Evolutionary conservation across 139 green algal species (phyloP).

Genomic region (Tetraselmis striata): DNA sequence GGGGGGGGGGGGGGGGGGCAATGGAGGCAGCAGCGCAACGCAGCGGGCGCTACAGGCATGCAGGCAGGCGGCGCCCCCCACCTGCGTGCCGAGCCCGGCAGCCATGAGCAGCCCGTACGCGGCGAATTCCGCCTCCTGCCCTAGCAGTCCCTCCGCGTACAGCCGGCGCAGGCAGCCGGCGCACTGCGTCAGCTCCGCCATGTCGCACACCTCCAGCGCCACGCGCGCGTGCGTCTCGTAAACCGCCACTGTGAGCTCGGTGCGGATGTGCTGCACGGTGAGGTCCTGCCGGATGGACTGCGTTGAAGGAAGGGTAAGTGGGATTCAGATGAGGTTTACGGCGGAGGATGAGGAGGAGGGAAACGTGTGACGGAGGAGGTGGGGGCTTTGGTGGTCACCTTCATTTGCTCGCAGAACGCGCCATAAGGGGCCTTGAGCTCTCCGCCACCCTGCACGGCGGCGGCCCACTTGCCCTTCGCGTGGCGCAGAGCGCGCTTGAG

Average conservation of each 20-base stretch:
- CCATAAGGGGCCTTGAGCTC: constrained; percentile 56
- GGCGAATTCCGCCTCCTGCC: constrained; percentile 48
- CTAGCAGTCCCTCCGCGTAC: constrained; percentile 43
- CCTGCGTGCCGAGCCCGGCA: constrained; percentile 8
- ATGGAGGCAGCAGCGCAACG: too few species aligned
- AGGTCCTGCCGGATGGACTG: constrained; percentile 67
- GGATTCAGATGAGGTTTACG: too few species aligned
- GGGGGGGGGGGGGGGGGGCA: too few species aligned
- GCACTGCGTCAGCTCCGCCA: constrained; percentile 72
- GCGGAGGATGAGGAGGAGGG: too few species aligned
- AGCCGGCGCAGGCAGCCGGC: constrained; percentile 48
- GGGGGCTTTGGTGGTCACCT: too few species aligned
- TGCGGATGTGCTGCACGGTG: constrained; percentile 63
- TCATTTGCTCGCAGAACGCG: not conserved
- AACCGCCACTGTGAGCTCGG: constrained; percentile 44
- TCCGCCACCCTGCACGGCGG: constrained; percentile 44
- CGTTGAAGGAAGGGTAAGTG: too few species aligned
- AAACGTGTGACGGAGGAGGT: too few species aligned
- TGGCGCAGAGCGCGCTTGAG: constrained; percentile 38
- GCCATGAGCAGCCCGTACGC: constrained; percentile 64
- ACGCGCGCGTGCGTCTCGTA: constrained; percentile 72
- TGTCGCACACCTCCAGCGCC: constrained; percentile 60
- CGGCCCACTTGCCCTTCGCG: constrained; percentile 39
- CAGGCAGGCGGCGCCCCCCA: not conserved
- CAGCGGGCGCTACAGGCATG: too few species aligned